Evolutionary conservation across 2,329 filamentous ascomycete species (phyloP).

Genomic region (Ophiostoma sp.): DNA sequence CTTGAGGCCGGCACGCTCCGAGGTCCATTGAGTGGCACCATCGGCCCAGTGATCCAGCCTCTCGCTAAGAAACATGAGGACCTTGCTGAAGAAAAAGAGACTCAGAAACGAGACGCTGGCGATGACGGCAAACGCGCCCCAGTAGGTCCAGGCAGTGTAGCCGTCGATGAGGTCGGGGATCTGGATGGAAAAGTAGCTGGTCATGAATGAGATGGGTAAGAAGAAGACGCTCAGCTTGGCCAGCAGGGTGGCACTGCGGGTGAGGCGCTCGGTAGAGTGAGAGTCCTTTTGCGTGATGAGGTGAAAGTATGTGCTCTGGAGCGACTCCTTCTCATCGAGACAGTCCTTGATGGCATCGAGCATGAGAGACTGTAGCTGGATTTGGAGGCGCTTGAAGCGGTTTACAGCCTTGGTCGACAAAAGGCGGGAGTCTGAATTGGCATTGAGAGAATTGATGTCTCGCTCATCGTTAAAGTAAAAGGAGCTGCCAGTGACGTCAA

Average conservation of each 20-base stretch:
- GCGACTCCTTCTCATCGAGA: conserved; percentile 67
- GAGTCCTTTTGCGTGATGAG: conserved; percentile 75
- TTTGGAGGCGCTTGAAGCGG: conserved; percentile 59
- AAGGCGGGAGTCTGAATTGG: conserved; percentile 19
- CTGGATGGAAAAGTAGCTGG: conserved; percentile 70
- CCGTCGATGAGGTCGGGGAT: conserved; percentile 55
- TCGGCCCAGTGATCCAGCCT: conserved; percentile 40
- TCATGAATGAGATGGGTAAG: conserved; percentile 73
- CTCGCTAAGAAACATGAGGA: conserved; percentile 50
- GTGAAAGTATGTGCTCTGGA: conserved; percentile 77
- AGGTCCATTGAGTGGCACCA: conserved; percentile 8
- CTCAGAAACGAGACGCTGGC: conserved; percentile 59
- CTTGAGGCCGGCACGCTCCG: not conserved
- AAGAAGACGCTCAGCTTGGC: conserved; percentile 76
- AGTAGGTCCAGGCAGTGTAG: conserved; percentile 66
- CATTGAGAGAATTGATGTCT: not conserved
- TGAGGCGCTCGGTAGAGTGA: conserved; percentile 68
- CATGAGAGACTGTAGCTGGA: conserved; percentile 61
- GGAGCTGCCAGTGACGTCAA: not conserved
- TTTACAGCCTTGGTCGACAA: conserved; percentile 51
- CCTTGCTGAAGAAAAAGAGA: conserved; percentile 54
- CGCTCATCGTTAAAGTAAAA: not conserved
- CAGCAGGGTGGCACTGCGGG: conserved; percentile 68
- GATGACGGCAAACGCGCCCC: conserved; percentile 66
- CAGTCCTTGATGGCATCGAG: conserved; percentile 63